These are phyloP conservation scores for Taphrina flavorubra DNA, from an alignment of 1,139 yeast species.

Conservation along the genomic window DNA sequence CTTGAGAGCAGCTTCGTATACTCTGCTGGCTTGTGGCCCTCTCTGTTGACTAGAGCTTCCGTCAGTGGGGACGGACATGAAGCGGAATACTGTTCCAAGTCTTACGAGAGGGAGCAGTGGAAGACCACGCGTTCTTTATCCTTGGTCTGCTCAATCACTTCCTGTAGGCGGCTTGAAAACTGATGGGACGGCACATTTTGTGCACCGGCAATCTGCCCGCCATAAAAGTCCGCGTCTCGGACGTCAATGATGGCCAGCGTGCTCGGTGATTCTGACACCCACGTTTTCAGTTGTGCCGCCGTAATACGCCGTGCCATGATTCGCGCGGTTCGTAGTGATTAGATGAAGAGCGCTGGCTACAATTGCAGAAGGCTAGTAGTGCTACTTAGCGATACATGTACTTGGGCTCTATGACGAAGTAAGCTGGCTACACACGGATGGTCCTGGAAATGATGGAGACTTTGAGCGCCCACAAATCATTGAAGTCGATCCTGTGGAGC, in stretches of 20 bases:
- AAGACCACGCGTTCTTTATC: conserved; percentile 57
- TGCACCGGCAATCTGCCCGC: conserved; percentile 74
- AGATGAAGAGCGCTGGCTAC: background rate
- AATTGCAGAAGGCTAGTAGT: no score
- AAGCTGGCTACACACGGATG: no score
- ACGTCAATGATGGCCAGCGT: conserved; percentile 75
- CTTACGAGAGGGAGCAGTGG: conserved; percentile 62
- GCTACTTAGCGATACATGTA: no score
- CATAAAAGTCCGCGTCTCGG: conserved; percentile 76
- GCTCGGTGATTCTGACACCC: conserved; percentile 15
- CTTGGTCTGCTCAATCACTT: conserved; percentile 49
- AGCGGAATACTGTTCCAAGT: no score
- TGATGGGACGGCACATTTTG: conserved; percentile 66
- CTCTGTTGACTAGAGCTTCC: conserved; percentile 71
- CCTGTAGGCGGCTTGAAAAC: conserved; percentile 56
- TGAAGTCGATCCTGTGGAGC: no score
- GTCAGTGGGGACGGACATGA: no score
- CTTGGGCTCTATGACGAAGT: no score
- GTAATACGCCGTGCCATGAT: conserved; percentile 10
- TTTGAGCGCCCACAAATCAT: no score
- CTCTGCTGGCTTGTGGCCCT: conserved; percentile 83
- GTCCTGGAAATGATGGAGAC: no score
- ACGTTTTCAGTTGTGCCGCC: conserved; percentile 26
- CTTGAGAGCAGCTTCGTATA: conserved; percentile 52
- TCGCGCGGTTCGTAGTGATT: background rate